Base-by-base conservation (phyloP, 1,284 basidiomycete species). In the Sanghuangporus sanghuang region DNA sequence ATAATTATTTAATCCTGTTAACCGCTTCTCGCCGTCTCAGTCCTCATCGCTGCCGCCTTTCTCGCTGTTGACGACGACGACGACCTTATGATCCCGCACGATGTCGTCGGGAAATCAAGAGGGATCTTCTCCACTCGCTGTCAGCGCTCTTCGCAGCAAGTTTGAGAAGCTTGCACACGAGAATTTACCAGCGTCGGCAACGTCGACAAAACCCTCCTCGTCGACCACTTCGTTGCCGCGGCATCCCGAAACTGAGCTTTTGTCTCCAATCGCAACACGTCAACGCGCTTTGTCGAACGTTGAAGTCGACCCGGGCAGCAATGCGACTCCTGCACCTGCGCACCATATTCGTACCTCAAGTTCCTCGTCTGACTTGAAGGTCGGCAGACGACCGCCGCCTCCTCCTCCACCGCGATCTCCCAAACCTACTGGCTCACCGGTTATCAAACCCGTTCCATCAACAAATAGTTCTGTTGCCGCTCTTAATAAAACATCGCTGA, bases 131-230 rank as follows among this genome's bases (percentile, higher is more conserved):
- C 76, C 79, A 6, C 82, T 81, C 44, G 84, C 87, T 5, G 87
- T 91, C 61, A 85, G 81, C 72, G 87, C 79, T 64, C 77, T 91
- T 32, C 82, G 82, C 59, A 88, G 85, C 21, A 82, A 77, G 69
- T 91, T 90, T 70, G 89, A 91, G 71, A 64, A 70, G 63, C 69
- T 74, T 23, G 69, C 71, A 35, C 67, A 71, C 12, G 63, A 72
- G 44, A 66, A 65, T 53, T 46, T 69, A 9, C 54, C 48, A 63
- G 67, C 42, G 59, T 67, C 44, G 68, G 54, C 59, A 67, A 48
- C 49, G 14, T 54, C 61, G 32, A 61, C 16, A 69, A 69, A 32
- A 69, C 12, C 64, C 38, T 18, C 54, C 11, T 42, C n/a, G 6
- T 38, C 53, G 40, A 36, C 53, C 5, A 32, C 40, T 27, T 16